Evolutionary conservation across 768 basidiomycete genomes (phyloP), one percentile per base, ranked within the genome.

Genomic region (Mycena olivaceomarginata): DNA sequence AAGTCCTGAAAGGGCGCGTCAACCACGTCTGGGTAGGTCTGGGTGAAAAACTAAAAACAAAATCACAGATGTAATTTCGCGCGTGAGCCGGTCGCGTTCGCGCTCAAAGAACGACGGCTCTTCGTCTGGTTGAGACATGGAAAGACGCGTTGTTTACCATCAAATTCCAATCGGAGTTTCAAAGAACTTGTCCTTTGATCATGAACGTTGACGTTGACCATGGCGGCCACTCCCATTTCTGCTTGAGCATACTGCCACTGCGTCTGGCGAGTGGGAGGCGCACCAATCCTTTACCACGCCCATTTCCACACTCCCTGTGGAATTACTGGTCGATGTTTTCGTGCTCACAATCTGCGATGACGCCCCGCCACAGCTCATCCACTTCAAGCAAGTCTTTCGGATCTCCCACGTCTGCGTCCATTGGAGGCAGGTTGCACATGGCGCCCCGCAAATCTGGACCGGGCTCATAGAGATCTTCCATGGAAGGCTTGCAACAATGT

Each of bases 41-140:
- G 31, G 31, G 25, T 25, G 25, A 4, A 4, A 48, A 48, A 40
- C 64, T 62, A 39, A 18, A 66, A 53, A 45, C 43, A 22, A 81
- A 89, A n/a, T 82, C 81, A 97, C 96, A 37, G 91, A 86, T 37
- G 93, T 93, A 74, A 97, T 96, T 75, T 97, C 95, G 65, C 89
- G 86, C 8, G 94, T 88, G 53, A 97, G 89, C 69, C 90, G 90
- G 73, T 96, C 94, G 77, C 96, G 92, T 81, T 97, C 96, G 75
- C 90, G 90, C 48, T 96, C 95, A 74, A 97, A 97, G 85, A 95
- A 96, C 0, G 91, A 84, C 2, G 84, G 81, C 37, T 93, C 93
- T 70, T 90, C 89, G 60, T 89, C 65, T 87, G 85, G 66, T 80
- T 51, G 56, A 2, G 62, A 25, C 48, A 48, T 60, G 62, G 37